Conservation (phyloP, 768 basidiomycete species). For the Neoboletus subvelutipes region DNA sequence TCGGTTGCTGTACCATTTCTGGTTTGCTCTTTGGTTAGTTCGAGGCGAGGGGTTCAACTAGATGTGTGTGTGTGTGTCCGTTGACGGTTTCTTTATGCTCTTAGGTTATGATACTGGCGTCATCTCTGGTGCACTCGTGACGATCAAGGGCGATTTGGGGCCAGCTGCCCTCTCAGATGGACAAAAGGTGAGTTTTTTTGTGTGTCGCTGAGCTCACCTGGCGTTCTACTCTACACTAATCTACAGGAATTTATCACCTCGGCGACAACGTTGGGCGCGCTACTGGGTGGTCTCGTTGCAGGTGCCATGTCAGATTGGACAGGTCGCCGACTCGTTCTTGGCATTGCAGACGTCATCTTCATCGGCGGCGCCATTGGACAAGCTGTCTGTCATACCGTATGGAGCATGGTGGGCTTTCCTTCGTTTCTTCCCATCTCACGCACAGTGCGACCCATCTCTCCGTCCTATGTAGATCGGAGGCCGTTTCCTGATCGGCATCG, state of each 20-base stretch:
- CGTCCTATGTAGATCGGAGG: conserved; percentile 51
- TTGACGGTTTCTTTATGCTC: conserved; percentile 1
- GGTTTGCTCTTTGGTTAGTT: conserved; percentile 70
- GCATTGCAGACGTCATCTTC: conserved; percentile 69
- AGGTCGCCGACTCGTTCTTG: conserved; percentile 64
- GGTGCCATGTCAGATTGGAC: conserved; percentile 71
- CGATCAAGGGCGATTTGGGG: conserved; percentile 66
- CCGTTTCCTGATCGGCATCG: conserved; percentile 71
- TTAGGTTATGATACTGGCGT: conserved; percentile 81
- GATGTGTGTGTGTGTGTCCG: background rate
- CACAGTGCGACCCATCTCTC: background rate
- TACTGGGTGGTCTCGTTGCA: conserved; percentile 70
- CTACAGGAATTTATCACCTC: conserved; percentile 77
- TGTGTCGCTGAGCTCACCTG: background rate
- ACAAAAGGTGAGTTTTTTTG: conserved; percentile 50
- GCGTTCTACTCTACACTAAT: background rate
- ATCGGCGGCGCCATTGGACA: conserved; percentile 73
- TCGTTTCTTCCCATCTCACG: background rate
- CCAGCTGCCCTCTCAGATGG: conserved; percentile 52
- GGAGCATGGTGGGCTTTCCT: conserved; percentile 55
- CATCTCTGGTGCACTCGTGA: conserved; percentile 78
- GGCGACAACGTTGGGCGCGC: conserved; percentile 73
- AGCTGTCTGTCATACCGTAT: conserved; percentile 65
- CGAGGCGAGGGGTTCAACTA: background rate
- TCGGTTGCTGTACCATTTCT: conserved; percentile 71